Evolutionary conservation across 2,329 filamentous ascomycete species (phyloP).

Genomic region (Bretziella fagacearum): DNA sequence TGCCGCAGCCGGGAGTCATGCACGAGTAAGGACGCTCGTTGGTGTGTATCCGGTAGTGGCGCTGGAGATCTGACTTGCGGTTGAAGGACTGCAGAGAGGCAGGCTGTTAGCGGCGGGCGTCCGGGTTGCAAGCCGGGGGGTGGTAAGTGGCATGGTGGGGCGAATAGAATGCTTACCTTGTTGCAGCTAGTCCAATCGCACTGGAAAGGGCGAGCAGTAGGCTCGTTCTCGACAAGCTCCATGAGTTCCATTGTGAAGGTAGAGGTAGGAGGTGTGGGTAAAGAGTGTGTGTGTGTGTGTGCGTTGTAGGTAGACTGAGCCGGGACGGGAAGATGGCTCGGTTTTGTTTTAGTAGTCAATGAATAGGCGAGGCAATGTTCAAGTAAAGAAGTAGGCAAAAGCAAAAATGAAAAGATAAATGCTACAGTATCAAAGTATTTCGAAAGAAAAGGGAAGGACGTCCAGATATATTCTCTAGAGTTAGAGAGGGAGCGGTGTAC

Average conservation of each 20-base stretch:
- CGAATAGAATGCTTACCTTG: slow-evolving; percentile 33
- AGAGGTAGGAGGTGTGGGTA: neutral
- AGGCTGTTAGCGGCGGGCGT: neutral
- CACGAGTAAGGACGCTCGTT: slow-evolving; percentile 53
- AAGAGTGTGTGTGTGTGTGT: neutral
- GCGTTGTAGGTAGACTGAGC: neutral
- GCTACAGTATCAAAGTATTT: too few relatives aligned
- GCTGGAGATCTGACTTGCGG: slow-evolving; percentile 52
- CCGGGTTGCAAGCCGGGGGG: neutral
- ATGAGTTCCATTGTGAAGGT: slow-evolving; percentile 39
- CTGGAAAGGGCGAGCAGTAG: slow-evolving; percentile 43
- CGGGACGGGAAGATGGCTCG: neutral
- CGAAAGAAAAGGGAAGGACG: neutral
- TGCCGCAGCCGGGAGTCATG: slow-evolving; percentile 41
- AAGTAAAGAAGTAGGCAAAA: too few relatives aligned
- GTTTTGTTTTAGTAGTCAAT: slow-evolving; percentile 1
- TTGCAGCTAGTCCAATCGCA: slow-evolving; percentile 46
- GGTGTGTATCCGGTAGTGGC: slow-evolving; percentile 55
- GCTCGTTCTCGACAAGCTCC: slow-evolving; percentile 48
- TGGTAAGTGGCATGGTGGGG: neutral
- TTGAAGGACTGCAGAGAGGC: slow-evolving; percentile 43
- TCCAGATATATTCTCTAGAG: slow-evolving; percentile 1
- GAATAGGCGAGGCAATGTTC: too few relatives aligned
- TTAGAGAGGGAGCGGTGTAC: neutral
- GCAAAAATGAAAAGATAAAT: too few relatives aligned